Evolutionary conservation across 2,329 filamentous ascomycete genomes (phyloP).

Genomic region (Alternaria infectoria): DNA sequence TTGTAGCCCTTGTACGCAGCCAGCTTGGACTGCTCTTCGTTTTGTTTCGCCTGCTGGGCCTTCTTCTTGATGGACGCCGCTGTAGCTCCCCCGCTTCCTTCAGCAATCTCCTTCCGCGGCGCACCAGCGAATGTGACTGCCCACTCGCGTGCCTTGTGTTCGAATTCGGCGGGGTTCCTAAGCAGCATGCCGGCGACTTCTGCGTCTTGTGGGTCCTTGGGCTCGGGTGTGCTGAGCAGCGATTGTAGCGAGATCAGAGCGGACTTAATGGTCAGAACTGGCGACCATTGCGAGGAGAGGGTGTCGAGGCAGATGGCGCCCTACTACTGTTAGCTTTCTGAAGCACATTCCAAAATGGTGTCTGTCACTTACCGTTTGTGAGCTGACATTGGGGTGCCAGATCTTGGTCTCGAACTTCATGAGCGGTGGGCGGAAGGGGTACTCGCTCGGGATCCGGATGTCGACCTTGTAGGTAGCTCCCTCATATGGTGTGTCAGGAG

Average conservation of each 20-base stretch:
- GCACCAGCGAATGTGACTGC: conserved; percentile 83
- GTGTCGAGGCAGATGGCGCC: conserved; percentile 98
- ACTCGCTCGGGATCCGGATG: conserved; percentile 84
- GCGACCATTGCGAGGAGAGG: conserved; percentile 87
- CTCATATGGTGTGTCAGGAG: conserved; percentile 91
- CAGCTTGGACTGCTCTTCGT: conserved; percentile 64
- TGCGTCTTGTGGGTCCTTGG: conserved; percentile 94
- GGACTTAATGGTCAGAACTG: conserved; percentile 94
- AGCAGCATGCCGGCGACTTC: conserved; percentile 93
- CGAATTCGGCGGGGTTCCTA: conserved; percentile 77
- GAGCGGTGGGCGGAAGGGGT: conserved; percentile 88
- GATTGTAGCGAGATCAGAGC: conserved; percentile 92
- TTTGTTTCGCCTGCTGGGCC: conserved; percentile 61
- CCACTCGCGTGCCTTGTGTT: conserved; percentile 86
- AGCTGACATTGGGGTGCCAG: conserved; percentile 97
- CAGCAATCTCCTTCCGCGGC: conserved; percentile 63
- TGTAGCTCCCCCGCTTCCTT: conserved; percentile 60
- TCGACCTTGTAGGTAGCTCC: conserved; percentile 83
- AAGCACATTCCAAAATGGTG: too few species aligned
- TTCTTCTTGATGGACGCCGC: conserved; percentile 62
- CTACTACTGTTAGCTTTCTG: conserved; percentile 59
- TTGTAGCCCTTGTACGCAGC: conserved; percentile 83
- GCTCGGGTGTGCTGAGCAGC: conserved; percentile 90
- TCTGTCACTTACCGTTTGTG: too few species aligned
- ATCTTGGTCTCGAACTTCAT: conserved; percentile 94